Conservation (phyloP, 108 stramenopile species). For the Nannochloropsis salina region DNA sequence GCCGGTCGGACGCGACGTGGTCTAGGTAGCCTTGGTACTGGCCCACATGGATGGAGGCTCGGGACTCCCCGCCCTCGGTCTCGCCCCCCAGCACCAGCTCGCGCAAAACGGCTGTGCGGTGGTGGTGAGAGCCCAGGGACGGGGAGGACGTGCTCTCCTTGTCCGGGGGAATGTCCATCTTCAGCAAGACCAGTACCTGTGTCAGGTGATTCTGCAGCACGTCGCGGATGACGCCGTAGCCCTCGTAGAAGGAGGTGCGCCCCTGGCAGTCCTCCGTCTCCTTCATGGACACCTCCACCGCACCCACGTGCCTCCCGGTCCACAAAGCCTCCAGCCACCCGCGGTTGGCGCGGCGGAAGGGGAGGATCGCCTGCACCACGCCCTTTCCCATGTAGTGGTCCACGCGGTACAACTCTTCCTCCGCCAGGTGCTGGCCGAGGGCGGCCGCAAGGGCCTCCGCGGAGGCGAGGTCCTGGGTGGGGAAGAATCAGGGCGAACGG, state of each 20-base stretch:
- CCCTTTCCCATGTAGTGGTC: slow-evolving; percentile 96
- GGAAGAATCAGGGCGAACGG: slow-evolving; percentile 28
- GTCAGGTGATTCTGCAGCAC: slow-evolving; percentile 82
- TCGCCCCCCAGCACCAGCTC: slow-evolving; percentile 56
- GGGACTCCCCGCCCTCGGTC: slow-evolving; percentile 62
- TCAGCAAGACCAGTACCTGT: slow-evolving; percentile 59
- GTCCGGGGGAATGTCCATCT: slow-evolving; percentile 36
- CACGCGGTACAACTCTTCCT: slow-evolving; percentile 80
- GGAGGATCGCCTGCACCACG: slow-evolving; percentile 84
- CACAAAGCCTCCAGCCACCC: slow-evolving; percentile 72
- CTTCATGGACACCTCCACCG: slow-evolving; percentile 44
- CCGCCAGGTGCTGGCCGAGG: slow-evolving; percentile 55
- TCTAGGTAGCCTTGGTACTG: slow-evolving; percentile 32
- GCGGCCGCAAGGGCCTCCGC: neutral
- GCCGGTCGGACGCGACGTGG: slow-evolving; percentile 67
- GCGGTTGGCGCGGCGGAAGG: slow-evolving; percentile 71
- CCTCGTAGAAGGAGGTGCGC: slow-evolving; percentile 82
- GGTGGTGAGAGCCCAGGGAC: slow-evolving; percentile 27
- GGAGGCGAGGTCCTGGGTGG: slow-evolving; percentile 53
- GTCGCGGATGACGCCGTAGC: slow-evolving; percentile 80
- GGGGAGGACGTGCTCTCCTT: slow-evolving; percentile 36
- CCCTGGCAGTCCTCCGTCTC: slow-evolving; percentile 64
- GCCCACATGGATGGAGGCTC: slow-evolving; percentile 52
- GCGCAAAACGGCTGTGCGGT: slow-evolving; percentile 77
- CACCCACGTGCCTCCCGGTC: slow-evolving; percentile 48